These are phyloP conservation scores for Arthroderma sp. DNA, from an alignment of 2,329 filamentous ascomycete genomes.

Conservation along the genomic window DNA sequence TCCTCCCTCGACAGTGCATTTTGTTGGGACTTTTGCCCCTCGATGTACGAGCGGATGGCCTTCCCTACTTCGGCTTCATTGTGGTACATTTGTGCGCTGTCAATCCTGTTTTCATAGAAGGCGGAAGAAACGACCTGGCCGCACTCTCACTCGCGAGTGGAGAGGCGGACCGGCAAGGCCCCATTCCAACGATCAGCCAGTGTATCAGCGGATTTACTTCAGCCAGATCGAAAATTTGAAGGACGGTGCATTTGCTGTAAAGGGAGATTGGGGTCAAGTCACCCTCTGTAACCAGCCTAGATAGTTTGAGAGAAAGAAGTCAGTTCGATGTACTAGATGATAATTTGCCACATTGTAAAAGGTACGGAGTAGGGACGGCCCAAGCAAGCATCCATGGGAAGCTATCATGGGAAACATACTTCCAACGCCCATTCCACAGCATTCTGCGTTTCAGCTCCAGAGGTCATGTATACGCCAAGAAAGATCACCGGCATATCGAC, in stretches of 20 bases:
- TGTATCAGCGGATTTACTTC: not conserved
- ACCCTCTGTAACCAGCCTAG: conserved; percentile 7
- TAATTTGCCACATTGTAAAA: not conserved
- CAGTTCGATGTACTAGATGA: not conserved
- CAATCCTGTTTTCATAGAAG: conserved; percentile 33
- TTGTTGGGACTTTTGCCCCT: conserved; percentile 24
- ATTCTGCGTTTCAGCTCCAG: conserved; percentile 37
- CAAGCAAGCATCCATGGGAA: not conserved
- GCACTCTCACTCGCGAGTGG: not conserved
- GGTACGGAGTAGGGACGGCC: not conserved
- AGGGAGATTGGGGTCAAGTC: not conserved
- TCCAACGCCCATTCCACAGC: conserved; percentile 37
- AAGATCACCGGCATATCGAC: conserved; percentile 6
- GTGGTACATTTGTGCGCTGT: conserved; percentile 42
- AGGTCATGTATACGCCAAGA: conserved; percentile 5
- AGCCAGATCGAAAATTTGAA: not conserved
- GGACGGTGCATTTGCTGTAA: not conserved
- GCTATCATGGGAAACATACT: conserved; percentile 23
- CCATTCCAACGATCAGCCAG: not conserved
- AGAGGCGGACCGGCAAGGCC: not conserved
- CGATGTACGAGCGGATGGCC: conserved; percentile 40
- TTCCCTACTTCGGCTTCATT: conserved; percentile 42
- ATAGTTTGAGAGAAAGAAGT: not conserved
- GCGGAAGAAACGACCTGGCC: not conserved
- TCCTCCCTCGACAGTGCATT: conserved; percentile 32